Evolutionary conservation across 306 rosid genomes (phyloP).

Genomic region (Hippophae gyantsensis): DNA sequence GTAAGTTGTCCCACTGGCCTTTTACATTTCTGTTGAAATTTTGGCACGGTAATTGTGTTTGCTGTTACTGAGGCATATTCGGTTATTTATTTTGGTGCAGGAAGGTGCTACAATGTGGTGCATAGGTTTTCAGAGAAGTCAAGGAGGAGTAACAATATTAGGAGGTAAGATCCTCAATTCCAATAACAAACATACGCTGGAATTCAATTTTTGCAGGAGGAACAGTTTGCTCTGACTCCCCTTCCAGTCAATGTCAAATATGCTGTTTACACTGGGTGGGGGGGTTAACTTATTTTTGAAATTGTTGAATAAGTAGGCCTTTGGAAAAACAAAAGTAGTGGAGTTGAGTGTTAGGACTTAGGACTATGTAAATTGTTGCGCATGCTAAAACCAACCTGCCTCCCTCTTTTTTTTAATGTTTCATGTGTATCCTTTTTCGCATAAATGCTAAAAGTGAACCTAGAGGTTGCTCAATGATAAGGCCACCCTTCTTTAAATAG

Average conservation of each 20-base stretch:
- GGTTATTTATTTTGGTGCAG: slow-evolving; percentile 29
- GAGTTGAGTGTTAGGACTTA: too few relatives aligned
- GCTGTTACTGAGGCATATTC: slow-evolving; percentile 13
- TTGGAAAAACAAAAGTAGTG: too few relatives aligned
- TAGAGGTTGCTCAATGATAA: too few relatives aligned
- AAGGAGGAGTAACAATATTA: slow-evolving; percentile 68
- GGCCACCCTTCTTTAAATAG: too few relatives aligned
- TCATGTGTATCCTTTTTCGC: too few relatives aligned
- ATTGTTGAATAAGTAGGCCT: too few relatives aligned
- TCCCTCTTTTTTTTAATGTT: too few relatives aligned
- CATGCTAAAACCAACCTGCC: too few relatives aligned
- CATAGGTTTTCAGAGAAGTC: slow-evolving; percentile 69
- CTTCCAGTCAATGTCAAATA: neutral
- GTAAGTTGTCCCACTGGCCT: slow-evolving; percentile 36
- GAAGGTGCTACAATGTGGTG: slow-evolving; percentile 76
- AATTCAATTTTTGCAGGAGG: neutral
- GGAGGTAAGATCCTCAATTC: slow-evolving; percentile 56
- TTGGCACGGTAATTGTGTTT: slow-evolving; percentile 15
- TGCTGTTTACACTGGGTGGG: too few relatives aligned
- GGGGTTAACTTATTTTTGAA: too few relatives aligned
- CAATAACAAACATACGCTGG: neutral
- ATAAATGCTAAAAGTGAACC: too few relatives aligned
- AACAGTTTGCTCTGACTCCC: slow-evolving; percentile 7
- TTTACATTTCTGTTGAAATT: slow-evolving; percentile 1
- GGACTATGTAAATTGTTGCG: too few relatives aligned